Base-by-base conservation (phyloP, 805 yeast genomes). In the Wickerhamiella azyma region DNA sequence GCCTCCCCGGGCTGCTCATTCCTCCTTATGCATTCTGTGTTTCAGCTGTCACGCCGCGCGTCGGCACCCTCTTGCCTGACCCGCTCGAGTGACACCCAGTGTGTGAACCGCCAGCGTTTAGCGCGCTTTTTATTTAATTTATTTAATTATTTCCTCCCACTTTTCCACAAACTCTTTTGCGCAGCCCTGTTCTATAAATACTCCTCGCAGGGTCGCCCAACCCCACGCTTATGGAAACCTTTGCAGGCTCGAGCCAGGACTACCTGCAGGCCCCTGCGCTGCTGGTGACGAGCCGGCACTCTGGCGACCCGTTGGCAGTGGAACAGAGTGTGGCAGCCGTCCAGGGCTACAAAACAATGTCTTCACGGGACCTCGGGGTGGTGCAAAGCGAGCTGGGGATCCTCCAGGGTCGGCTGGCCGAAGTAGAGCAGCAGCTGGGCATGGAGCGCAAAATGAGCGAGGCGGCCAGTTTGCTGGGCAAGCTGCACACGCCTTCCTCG, bases 231-330 rank as follows among this genome's bases (percentile, higher is more conserved):
- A 30, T 30, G 33, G 33, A 30, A 30, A 21, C 24, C 24, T 21
- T 21, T 21, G 24, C 24, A 21, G 24, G 24, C 24, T 21, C 24
- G 24, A 7, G 24, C 11, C 42, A 37, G 28, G 56, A 53, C 44
- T 56, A 55, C 36, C 40, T 56, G 48, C 48, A 53, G 9, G 59
- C 59, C 5, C 59, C 59, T 16, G 53, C 59, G 9, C 48, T 53
- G 53, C 35, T 53, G 30, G 42, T 56, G 19, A 46, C 46, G 30
- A 39, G 39, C 42, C 38, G 28, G 13, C 37, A 32, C 39, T 17
- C 41, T 16, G 40, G 39, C 24, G 37, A 43, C 18, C 38, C 39
- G 5, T 36, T 10, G n/a, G 43, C 47, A 13, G 45, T 53, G 10
- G 47, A 46, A 42, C 53, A 53, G 7, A 58, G 56, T 26, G 40